These are phyloP conservation scores for Trichodelitschia bisporula DNA, from an alignment of 495 filamentous ascomycete genomes.

Conservation along the genomic window DNA sequence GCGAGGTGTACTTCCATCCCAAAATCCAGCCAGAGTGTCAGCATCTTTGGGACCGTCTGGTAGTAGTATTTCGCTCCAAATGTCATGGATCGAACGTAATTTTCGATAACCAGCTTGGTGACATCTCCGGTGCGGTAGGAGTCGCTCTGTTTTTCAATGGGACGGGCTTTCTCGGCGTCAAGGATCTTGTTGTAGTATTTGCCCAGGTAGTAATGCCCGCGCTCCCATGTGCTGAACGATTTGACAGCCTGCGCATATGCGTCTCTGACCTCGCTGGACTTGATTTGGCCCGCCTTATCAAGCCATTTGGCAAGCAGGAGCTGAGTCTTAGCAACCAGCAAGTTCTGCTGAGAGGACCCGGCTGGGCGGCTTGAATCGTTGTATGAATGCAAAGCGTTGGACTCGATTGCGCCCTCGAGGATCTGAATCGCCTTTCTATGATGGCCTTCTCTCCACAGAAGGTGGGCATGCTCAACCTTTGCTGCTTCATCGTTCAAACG, in stretches of 20 bases:
- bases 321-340: conserved; percentile 39
- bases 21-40: conserved; percentile 88
- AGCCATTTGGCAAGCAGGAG: conserved; percentile 91
- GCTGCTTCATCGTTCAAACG: conserved; percentile 62
- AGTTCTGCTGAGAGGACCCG: conserved; percentile 19
- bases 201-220: conserved; percentile 87
- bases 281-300: conserved; percentile 73
- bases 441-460: conserved; percentile 87
- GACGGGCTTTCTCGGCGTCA: conserved; percentile 62
- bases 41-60: conserved; percentile 66
- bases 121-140: conserved; percentile 47
- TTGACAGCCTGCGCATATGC: conserved; percentile 53
- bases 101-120: conserved; percentile 75
- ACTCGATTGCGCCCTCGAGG: conserved; percentile 58
- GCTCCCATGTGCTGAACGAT: conserved; percentile 56
- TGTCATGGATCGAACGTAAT: conserved; percentile 63
- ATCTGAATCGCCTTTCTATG: conserved; percentile 87
- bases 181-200: conserved; percentile 94
- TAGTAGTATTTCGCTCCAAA: conserved; percentile 88
- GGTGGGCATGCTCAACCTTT: conserved; percentile 72
- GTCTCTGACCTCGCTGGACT: conserved; percentile 45
- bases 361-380: conserved; percentile 10
- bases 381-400: conserved; percentile 35
- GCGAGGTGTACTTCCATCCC: conserved; percentile 31
- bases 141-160: conserved; percentile 34